These are phyloP conservation scores for Chlamydomonas reinhardtii DNA, from an alignment of 163 green algal species.

Conservation along the genomic window DNA sequence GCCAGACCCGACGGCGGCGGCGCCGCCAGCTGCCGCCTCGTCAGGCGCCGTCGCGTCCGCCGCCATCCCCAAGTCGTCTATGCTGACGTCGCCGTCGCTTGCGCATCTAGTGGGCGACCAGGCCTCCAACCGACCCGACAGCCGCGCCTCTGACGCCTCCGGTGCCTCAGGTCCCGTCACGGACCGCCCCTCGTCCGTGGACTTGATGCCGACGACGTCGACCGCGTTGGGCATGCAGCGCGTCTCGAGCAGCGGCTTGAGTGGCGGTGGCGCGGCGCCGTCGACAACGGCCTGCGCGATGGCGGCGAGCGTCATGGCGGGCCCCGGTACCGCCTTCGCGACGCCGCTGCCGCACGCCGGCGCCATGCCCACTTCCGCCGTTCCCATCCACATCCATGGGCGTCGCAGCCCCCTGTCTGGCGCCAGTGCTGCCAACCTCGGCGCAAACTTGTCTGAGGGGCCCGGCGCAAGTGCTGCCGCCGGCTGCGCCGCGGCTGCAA, in stretches of 20 bases:
- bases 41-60: too few relatives aligned
- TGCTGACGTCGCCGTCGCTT: conserved; percentile 14
- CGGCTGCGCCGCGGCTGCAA: too few relatives aligned
- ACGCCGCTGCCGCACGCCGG: background rate
- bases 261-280: conserved; percentile 1
- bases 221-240: background rate
- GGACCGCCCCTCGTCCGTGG: too few relatives aligned
- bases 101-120: background rate
- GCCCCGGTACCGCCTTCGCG: background rate
- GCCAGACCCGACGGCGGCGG: too few relatives aligned
- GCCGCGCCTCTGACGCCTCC: background rate
- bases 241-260: conserved; percentile 4
- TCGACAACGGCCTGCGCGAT: background rate
- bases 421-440: conserved; percentile 6
- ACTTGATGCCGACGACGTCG: background rate
- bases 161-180: too few relatives aligned
- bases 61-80: background rate
- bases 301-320: too few relatives aligned
- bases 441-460: background rate
- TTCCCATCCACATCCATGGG: conserved; percentile 46
- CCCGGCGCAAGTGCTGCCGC: background rate
- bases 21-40: too few relatives aligned
- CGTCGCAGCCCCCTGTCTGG: background rate
- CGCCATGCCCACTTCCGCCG: background rate
- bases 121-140: background rate